Base-by-base conservation (phyloP, 2,329 filamentous ascomycete genomes). In the Epichloe festucae region DNA sequence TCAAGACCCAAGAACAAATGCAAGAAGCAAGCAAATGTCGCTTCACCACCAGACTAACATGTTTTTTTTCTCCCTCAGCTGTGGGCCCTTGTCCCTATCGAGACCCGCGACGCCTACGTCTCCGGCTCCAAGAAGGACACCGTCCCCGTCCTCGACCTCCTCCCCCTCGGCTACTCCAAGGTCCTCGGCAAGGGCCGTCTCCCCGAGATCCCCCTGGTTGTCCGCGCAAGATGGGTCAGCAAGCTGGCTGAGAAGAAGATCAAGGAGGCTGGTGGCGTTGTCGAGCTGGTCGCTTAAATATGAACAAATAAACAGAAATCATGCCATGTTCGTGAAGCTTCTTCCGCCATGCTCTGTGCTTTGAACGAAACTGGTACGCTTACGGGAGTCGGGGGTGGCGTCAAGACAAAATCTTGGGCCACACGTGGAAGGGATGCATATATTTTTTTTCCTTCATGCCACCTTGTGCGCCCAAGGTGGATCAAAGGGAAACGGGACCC, bases 181-280 rank as follows among this genome's bases (percentile, higher is more conserved):
- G 84, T 98, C 63, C 87, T 98, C 70, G 94, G 93, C 73, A 98
- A 98, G 84, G 93, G 93, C 74, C 85, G 91, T 69, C 79, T 97
- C 67, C 93, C 93, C 67, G 79, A 91, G 69, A 82, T 97, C 67
- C 93, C 93, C 63, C 74, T 98, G 66, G 88, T 98, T 67, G 90
- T 98, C 62, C 88, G 88, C 70, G 91, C 93, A 64, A 81, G 93
- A 72, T 97, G 89, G 79, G 87, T 98, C 75, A 89, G 84, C 81
- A 86, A 87, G 72, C 84, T 95, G 73, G 93, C 93, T 63, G 93
- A 98, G 85, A 81, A 88, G 78, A 98, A 98, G 87, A 96, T 98
- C 76, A 95, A 87, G 72, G 89, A 93, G 74, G 91, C 90, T 67
- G 93, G 93, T 73, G 91, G 91, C 75, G 87, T 95, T 68, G 79